Evolutionary conservation across 345 rosid genomes (phyloP), one percentile per base, ranked within the genome.

Genomic region (Sonneratia alba): DNA sequence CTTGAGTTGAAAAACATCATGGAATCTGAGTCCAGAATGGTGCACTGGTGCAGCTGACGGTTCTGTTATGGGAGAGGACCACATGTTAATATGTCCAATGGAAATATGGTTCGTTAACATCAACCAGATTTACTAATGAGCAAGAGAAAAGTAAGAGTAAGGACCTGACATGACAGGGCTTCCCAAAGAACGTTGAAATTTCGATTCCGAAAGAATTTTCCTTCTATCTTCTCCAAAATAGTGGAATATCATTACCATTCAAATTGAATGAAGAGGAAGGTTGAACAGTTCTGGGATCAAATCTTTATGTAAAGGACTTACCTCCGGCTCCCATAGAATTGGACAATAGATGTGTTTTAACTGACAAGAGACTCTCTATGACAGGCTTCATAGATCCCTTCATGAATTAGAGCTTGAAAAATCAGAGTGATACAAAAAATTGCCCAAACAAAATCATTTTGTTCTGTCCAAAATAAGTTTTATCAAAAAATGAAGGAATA

Each of bases 1-100:
- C 84, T 87, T 92, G 79, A 92, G 72, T 73, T 88, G 97, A 76
- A 92, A 89, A 72, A 89, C 96, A 74, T 96, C 98, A 24, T 90
- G 94, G 79, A 96, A 88, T 77, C 84, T 92, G 68, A 88, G 92
- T 24, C 96, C 96, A 77, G 71, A 82, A 74, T 80, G 89, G 73
- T 86, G 88, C 81, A 79, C 73, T 70, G 72, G 69, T 56, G 86
- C 85, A 79, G 87, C 83, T 47, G 82, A 77, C 74, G 90, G 72
- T 73, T 89, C 98, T 91, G 77, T 69, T 67, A 47, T 69, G 21
- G 62, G 48, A 48, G 16, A 21, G 68, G 56, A 76, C 19, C 18
- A 69, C 22, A 66, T 11, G 6, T 43, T n/a, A 32, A 34, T 13
- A 27, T 11, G 18, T 47, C 19, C 63, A 4, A 11, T 49, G n/a